Base-by-base conservation (phyloP, 805 yeast species). In the Cyberlindnera subsufficiens region DNA sequence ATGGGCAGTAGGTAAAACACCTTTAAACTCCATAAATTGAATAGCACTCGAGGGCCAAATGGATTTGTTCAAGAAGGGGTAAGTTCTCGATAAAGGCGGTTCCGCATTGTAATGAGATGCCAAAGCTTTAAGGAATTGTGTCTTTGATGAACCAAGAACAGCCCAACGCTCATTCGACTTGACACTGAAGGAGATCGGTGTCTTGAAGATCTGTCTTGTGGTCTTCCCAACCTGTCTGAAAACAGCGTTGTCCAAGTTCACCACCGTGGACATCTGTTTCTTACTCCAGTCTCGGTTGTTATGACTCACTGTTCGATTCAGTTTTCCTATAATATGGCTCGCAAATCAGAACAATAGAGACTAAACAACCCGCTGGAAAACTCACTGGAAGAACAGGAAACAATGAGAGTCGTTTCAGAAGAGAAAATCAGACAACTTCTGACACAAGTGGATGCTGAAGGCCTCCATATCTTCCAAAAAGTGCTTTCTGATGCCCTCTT, bases 1-100 rank as follows among this genome's bases (percentile, higher is more conserved):
- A 66, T 90, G 95, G 0, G 89, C 86, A 14, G 79, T 66, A 6
- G 73, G 73, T 17, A 66, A 48, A 1, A 55, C 72, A 25, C 77
- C 75, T 42, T 71, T 68, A 50, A 78, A 78, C 49, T 69, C 69
- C 6, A 78, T 59, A 42, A 66, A 56, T 39, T 65, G 64, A 18
- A 68, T 66, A 2, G 63, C 76, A 36, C 72, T 68, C 1, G 73
- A 52, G 2, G 81, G 77, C 68, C 74, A 66, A 4, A 53, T 42
- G 11, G 71, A 64, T 31, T 66, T 56, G 9, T 66, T 59, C 37
- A 77, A 53, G 30, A 66, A 65, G 0, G 93, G 89, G 51, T 77
- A 84, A 1, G 64, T 54, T 38, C 89, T 62, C 0, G 80, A 62
- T 3, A 65, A 51, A 0, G 79, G 67, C 1, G 89, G 88, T 3